Percentiles rank a stretch among this genome's conserved stretches.
These are phyloP conservation scores for Apium graveolens DNA, from an alignment of 129 eudicot genomes.

Conservation along the genomic window DNA sequence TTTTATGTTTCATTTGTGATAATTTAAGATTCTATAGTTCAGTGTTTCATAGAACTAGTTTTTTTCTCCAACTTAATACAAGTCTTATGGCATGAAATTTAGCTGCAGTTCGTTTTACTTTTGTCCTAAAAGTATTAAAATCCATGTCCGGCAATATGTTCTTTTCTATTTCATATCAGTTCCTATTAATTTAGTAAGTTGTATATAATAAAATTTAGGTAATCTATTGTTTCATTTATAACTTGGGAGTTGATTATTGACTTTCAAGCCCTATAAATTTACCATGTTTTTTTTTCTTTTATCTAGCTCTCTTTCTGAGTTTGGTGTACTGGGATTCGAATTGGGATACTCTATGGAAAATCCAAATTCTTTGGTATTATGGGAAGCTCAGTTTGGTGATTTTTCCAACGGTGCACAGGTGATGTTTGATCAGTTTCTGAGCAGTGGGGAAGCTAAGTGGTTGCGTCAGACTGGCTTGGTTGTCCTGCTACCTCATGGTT, in stretches of 20 bases:
- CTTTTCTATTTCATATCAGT: background rate
- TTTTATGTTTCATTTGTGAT: background rate
- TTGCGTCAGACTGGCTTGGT: conserved; percentile 93
- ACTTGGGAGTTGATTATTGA: background rate
- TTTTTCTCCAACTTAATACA: too few species aligned
- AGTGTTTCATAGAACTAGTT: too few species aligned
- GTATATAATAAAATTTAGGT: background rate
- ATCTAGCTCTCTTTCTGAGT: conserved; percentile 93
- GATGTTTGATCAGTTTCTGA: conserved; percentile 87
- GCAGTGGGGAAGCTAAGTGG: conserved; percentile 99
- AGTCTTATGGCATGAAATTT: too few species aligned
- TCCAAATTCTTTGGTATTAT: conserved; percentile 84
- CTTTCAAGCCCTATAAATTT: background rate
- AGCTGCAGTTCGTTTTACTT: background rate
- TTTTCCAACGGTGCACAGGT: conserved; percentile 98
- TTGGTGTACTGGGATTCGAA: conserved; percentile 95
- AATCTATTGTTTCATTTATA: background rate
- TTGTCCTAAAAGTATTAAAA: background rate
- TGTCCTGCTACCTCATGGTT: conserved; percentile 93
- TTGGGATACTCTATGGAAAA: conserved; percentile 98
- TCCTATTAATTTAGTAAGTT: background rate
- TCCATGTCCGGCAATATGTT: background rate
- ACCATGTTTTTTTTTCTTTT: background rate
- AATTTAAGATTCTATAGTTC: background rate
- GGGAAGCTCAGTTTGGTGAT: conserved; percentile 99